Conservation (phyloP, 306 rosid genomes). For the Cicer cuneatum region DNA sequence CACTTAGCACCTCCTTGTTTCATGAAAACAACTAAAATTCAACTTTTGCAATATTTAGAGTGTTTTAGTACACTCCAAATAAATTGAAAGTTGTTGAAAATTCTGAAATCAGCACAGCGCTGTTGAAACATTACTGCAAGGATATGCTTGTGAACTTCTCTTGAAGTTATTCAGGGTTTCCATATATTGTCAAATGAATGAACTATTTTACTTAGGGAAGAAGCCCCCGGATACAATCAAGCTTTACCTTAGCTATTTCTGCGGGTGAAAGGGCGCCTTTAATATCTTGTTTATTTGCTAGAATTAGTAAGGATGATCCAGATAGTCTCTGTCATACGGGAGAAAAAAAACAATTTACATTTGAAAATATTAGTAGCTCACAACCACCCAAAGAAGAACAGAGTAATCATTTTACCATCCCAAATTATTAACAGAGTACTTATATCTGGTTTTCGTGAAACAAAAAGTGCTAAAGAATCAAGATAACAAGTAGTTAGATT, state of each 20-base stretch:
- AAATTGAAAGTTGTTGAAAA: not conserved
- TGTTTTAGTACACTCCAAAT: slow-evolving; percentile 7
- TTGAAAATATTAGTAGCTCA: not conserved
- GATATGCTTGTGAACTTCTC: not conserved
- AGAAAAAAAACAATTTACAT: not conserved
- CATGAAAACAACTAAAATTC: slow-evolving; percentile 5
- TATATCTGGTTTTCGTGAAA: not conserved
- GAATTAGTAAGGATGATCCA: slow-evolving; percentile 81
- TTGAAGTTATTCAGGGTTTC: slow-evolving; percentile 1
- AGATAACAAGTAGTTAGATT: not conserved
- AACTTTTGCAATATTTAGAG: not conserved
- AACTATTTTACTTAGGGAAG: slow-evolving; percentile 17
- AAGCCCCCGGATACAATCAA: not conserved
- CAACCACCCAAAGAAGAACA: not conserved
- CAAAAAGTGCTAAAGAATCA: slow-evolving; percentile 3
- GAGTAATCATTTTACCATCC: not conserved
- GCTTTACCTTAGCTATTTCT: slow-evolving; percentile 76
- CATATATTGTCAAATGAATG: not conserved
- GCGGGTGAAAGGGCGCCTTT: slow-evolving; percentile 79
- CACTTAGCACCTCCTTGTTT: slow-evolving; percentile 7
- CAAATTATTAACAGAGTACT: slow-evolving; percentile 1
- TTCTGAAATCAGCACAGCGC: slow-evolving; percentile 10
- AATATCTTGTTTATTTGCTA: slow-evolving; percentile 94
- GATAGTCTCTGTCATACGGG: slow-evolving; percentile 75
- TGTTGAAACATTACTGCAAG: not conserved